A percentile compares a stretch with the other conserved stretches of the same genome.
Evolutionary conservation across 441 rosid species (phyloP).

Genomic region (Populus hybrid): DNA sequence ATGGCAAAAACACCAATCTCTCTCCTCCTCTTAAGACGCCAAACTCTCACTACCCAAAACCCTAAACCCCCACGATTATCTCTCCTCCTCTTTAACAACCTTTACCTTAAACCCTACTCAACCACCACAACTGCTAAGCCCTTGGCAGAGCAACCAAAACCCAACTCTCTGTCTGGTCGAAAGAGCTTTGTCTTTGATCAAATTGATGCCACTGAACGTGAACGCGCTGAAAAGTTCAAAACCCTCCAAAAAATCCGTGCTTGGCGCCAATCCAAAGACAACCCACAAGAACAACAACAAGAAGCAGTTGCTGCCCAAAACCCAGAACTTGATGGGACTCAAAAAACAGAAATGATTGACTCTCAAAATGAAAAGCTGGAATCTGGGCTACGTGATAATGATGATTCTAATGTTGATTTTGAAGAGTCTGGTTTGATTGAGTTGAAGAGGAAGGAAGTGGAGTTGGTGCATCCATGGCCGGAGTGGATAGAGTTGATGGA

Average conservation of each 20-base stretch:
- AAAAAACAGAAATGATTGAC: slow-evolving; percentile 4
- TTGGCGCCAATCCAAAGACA: slow-evolving; percentile 74
- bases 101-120: slow-evolving; percentile 32
- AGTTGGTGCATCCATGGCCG: slow-evolving; percentile 90
- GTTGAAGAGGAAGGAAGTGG: slow-evolving; percentile 39
- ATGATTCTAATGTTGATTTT: slow-evolving; percentile 3
- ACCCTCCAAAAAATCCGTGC: slow-evolving; percentile 84
- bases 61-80: slow-evolving; percentile 22
- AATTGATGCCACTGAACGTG: slow-evolving; percentile 76
- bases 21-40: slow-evolving; percentile 52
- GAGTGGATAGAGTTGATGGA: slow-evolving; percentile 97
- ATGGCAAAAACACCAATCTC: slow-evolving; percentile 50
- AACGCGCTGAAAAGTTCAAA: slow-evolving; percentile 51
- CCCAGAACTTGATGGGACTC: neutral
- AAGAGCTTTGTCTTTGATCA: slow-evolving; percentile 90
- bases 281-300: slow-evolving; percentile 14
- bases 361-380: slow-evolving; percentile 17
- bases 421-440: slow-evolving; percentile 5
- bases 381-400: neutral
- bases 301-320: slow-evolving; percentile 1
- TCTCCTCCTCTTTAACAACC: neutral
- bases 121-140: slow-evolving; percentile 43
- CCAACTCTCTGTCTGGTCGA: slow-evolving; percentile 76
- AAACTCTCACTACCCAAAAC: slow-evolving; percentile 25
- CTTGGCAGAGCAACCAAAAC: slow-evolving; percentile 38